Evolutionary conservation across 164 flowering plant genomes (phyloP), one percentile per base, ranked within the genome.

Genomic region (Nelumbo lutea): DNA sequence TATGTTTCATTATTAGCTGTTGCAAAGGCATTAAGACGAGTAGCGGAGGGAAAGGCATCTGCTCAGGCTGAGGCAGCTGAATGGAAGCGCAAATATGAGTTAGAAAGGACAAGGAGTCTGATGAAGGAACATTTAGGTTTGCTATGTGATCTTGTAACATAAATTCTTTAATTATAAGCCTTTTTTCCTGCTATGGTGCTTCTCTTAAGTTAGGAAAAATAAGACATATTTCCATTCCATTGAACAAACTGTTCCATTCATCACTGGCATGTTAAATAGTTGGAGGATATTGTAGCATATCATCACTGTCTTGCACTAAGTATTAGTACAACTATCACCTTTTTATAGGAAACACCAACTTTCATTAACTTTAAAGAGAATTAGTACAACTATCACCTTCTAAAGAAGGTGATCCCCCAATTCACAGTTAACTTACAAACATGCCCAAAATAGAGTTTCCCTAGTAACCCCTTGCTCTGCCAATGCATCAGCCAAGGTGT

Each of bases 51-150:
- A 48, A 89, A 89, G 80, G 91, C 95, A 65, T 70, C 87, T 79
- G 95, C 95, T 57, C 88, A 86, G 79, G 88, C 90, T 61, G 91
- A 89, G 82, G 95, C 91, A 73, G 87, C 88, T 75, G 91, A 87
- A 72, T 89, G 95, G 95, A 87, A 87, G 75, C 87, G 91, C 42
- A 86, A 83, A 78, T 89, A 72, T 76, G 88, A 86, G 72, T 73
- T 87, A 43, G 90, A 87, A 77, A 83, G 80, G 82, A 72, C 65
- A 43, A 72, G 79, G 53, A 86, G 85, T 73, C 47, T 78, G 78
- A 82, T 71, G 70, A 68, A 76, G 66, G 91, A 83, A 72, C 78
- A 70, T 48, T 85, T 78, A 87, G 96, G 98, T 92, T 79, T 43
- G 66, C 52, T 64, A 50, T 27, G 64, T 75, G 61, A 64, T 65